Conservation (phyloP, 768 basidiomycete genomes). For the Symmetrospora coprosmae region DNA sequence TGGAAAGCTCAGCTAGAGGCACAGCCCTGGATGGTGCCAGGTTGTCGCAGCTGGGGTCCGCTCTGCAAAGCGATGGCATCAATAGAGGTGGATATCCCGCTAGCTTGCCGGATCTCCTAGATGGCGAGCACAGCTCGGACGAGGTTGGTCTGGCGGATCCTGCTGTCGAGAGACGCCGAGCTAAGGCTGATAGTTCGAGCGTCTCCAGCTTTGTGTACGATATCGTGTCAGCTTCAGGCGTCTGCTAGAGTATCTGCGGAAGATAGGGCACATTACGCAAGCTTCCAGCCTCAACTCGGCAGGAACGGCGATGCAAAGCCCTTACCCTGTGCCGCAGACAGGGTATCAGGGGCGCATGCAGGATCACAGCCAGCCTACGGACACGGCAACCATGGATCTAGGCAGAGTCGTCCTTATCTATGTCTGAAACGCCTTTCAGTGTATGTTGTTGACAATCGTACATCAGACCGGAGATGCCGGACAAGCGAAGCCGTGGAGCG, state of each 20-base stretch:
- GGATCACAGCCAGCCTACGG: too few relatives aligned
- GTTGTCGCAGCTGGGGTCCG: too few relatives aligned
- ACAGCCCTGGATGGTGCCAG: neutral
- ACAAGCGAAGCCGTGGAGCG: neutral
- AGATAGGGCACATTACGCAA: neutral
- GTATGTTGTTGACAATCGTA: neutral
- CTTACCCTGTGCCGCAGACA: neutral
- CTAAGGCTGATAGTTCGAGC: too few relatives aligned
- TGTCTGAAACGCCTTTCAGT: neutral
- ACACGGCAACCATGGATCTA: neutral
- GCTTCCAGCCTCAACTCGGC: too few relatives aligned
- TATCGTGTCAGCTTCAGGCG: constrained; percentile 11
- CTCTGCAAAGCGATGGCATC: too few relatives aligned
- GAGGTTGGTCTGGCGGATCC: constrained; percentile 68
- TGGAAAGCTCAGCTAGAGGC: too few relatives aligned
- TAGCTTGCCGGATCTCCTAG: constrained; percentile 49
- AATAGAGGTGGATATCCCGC: constrained; percentile 46
- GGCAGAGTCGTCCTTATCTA: constrained; percentile 5
- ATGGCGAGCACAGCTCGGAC: constrained; percentile 85
- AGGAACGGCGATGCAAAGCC: too few relatives aligned
- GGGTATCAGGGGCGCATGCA: too few relatives aligned
- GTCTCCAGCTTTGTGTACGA: constrained; percentile 7
- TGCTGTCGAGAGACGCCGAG: too few relatives aligned
- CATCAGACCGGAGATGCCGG: neutral
- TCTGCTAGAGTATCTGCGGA: neutral